Base-by-base conservation (phyloP, 306 rosid genomes). In the Quillaja saponaria region DNA sequence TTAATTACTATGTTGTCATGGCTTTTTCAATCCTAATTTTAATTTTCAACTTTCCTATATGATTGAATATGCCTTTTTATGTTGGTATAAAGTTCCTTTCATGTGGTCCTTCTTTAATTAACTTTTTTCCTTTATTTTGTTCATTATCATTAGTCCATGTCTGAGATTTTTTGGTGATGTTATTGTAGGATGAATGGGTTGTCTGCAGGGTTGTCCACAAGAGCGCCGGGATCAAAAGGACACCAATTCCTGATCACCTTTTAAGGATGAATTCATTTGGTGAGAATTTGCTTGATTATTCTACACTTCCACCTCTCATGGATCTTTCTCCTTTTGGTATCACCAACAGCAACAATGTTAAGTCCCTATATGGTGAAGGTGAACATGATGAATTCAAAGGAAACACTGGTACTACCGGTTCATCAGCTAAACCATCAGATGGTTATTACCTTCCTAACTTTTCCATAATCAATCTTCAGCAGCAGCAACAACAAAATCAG, bases 171-270 rank as follows among this genome's bases (percentile, higher is more conserved):
- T 7, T 12, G 13, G 15, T 13, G 12, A 7, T 8, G 15, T 14
- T 72, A 3, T 31, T 34, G 13, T 12, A 92, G 99, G 89, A 84
- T 54, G 99, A 89, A 78, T 92, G 99, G 99, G 99, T 84, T 18
- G 99, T 92, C 7, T 66, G 76, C 77, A 84, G 84, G 55, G 83
- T 92, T 50, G 77, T 86, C 69, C 94, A 92, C 89, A 92, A 92
- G 80, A 84, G 65, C 78, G 57, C 71, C 7, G 90, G 77, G 56
- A 66, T 69, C 0, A 81, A 63, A 4, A 82, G 63, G 72, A 49
- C 62, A 6, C 63, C 41, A 28, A 55, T 51, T 51, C 67, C 78
- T 9, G 76, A 64, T 19, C 40, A 68, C 5, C 70, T 66, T 2
- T 13, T 62, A 42, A 86, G 86, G 57, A 71, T 73, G 10, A 78